Evolutionary conservation across 2,329 filamentous ascomycete species (phyloP).

Genomic region (Trichoderma sp.): DNA sequence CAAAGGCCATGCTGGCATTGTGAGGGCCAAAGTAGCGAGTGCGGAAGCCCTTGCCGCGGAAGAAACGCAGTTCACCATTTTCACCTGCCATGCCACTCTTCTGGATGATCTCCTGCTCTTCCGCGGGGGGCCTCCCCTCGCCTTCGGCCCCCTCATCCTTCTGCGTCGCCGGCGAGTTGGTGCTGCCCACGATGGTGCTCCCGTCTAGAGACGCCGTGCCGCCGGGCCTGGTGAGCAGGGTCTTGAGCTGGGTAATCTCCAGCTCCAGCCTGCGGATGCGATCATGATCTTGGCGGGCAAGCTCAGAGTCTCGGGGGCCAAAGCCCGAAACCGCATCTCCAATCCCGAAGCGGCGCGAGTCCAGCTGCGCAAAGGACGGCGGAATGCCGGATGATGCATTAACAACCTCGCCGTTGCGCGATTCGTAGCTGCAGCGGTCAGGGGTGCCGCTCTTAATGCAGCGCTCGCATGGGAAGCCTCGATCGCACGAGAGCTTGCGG

Average conservation of each 20-base stretch:
- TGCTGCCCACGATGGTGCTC: slow-evolving; percentile 46
- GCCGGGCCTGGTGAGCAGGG: slow-evolving; percentile 44
- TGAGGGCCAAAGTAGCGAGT: slow-evolving; percentile 59
- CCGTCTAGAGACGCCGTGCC: slow-evolving; percentile 45
- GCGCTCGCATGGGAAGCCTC: slow-evolving; percentile 59
- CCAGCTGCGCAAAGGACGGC: slow-evolving; percentile 42
- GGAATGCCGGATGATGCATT: slow-evolving; percentile 46
- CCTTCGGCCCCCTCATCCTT: slow-evolving; percentile 40
- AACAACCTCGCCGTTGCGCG: slow-evolving; percentile 50
- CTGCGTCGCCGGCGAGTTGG: slow-evolving; percentile 44
- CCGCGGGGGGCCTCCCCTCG: slow-evolving; percentile 33
- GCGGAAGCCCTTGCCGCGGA: slow-evolving; percentile 57
- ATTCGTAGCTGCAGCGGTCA: slow-evolving; percentile 58
- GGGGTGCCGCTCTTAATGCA: slow-evolving; percentile 61
- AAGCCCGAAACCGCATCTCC: slow-evolving; percentile 30
- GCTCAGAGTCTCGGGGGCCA: slow-evolving; percentile 36
- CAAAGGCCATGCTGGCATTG: slow-evolving; percentile 59
- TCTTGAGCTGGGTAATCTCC: slow-evolving; percentile 56
- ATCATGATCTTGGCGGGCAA: slow-evolving; percentile 50
- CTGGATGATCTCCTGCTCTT: slow-evolving; percentile 41
- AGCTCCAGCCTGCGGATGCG: slow-evolving; percentile 58
- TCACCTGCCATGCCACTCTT: slow-evolving; percentile 41
- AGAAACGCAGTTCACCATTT: slow-evolving; percentile 54
- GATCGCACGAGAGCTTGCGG: slow-evolving; percentile 59
- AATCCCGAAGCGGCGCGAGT: slow-evolving; percentile 38